Evolutionary conservation across 768 basidiomycete genomes (phyloP).

Genomic region (Sistotremastrum niveocremeum): DNA sequence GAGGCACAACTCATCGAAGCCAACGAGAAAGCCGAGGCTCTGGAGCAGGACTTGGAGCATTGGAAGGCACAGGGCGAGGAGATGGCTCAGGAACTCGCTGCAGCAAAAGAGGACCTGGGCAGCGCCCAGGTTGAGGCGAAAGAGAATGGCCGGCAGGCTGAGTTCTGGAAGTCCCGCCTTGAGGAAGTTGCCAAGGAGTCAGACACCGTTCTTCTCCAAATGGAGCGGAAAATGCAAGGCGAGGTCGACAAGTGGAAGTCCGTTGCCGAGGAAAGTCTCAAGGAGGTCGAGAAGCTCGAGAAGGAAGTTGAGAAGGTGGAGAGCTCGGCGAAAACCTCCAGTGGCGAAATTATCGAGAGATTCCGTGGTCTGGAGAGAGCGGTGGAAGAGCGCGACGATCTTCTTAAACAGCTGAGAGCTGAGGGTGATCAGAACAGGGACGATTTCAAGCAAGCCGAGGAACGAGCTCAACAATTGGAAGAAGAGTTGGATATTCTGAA

Average conservation of each 20-base stretch:
- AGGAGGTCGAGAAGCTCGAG: constrained; percentile 36
- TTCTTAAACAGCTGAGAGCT: no score
- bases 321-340: no score
- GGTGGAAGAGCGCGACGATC: no score
- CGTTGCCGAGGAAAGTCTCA: constrained; percentile 30
- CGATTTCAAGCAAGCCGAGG: constrained; percentile 17
- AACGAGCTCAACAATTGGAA: constrained; percentile 56
- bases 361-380: no score
- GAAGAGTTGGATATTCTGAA: constrained; percentile 66
- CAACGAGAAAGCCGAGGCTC: constrained; percentile 36
- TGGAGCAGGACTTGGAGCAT: constrained; percentile 44
- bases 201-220: constrained; percentile 13
- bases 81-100: constrained; percentile 25
- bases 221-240: constrained; percentile 33
- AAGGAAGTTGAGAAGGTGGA: constrained; percentile 31
- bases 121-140: constrained; percentile 11
- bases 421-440: neutral
- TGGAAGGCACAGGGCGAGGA: constrained; percentile 31
- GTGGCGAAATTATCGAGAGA: no score
- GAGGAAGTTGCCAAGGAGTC: constrained; percentile 15
- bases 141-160: constrained; percentile 11
- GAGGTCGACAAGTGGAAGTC: constrained; percentile 12
- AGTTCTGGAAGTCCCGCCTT: constrained; percentile 8
- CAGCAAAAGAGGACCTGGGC: constrained; percentile 14
- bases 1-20: constrained; percentile 46